Evolutionary conservation across 75 land plant genomes (phyloP), one percentile per base, ranked within the genome.

Genomic region (Sequoiadendron giganteum): DNA sequence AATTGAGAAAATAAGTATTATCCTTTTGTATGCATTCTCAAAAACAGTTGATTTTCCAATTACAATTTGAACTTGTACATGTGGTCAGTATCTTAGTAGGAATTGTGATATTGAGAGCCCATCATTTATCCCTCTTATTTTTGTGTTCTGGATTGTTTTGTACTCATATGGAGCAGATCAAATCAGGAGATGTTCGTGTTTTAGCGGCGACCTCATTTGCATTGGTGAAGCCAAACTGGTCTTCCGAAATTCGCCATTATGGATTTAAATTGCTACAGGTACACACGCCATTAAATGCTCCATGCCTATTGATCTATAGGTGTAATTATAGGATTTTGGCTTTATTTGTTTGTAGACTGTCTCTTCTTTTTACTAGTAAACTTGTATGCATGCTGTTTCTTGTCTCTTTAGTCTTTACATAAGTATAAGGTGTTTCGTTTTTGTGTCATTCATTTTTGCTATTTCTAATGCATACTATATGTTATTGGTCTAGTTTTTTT

Each of bases 251-350:
- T 88, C 96, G 99, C 80, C 92, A 91, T 77, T 94, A 96, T 89
- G 99, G 97, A 39, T 93, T 97, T 49, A 97, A 97, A 89, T 89
- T 97, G 95, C 87, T 98, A 16, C 99, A 98, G 94, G 99, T 93
- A 90, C 73, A 43, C 10, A n/a, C 18, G 43, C 49, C 30, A 19
- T 45, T 85, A 32, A 73, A 47, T 87, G 87, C 42, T 88, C 30
- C n/a, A 85, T 52, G 39, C 25, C 42, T 40, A 77, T 21, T 81
- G 16, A 30, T 85, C 77, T 25, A 39, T 58, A 32, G 58, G 43
- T 58, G 18, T 28, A n/a, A 21, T 38, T 39, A 15, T 78, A 84
- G n/a, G 9, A 87, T 86, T 79, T 52, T 47, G 84, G 4, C n/a
- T 28, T 30, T 34, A 47, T 95, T 49, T 73, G 54, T 86, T 28